Conservation (phyloP, 164 flowering plant genomes). For the Tinospora cordifolia region DNA sequence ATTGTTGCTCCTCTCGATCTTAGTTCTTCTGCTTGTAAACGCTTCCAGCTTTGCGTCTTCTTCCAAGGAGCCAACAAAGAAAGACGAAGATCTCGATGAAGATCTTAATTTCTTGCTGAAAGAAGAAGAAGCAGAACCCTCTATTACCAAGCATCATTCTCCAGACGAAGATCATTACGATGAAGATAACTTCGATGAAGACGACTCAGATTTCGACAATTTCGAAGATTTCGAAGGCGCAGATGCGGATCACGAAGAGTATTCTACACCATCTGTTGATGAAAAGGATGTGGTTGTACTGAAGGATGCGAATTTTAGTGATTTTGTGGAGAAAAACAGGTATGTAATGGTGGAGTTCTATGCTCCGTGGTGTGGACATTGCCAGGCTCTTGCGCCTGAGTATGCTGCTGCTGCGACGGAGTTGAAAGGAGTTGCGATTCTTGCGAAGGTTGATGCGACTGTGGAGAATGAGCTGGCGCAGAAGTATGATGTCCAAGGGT, state of each 20-base stretch:
- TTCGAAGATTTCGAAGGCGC: slow-evolving; percentile 37
- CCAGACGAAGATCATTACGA: slow-evolving; percentile 9
- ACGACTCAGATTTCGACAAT: slow-evolving; percentile 26
- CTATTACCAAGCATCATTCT: slow-evolving; percentile 15
- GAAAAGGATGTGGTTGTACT: slow-evolving; percentile 84
- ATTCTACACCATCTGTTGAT: slow-evolving; percentile 39
- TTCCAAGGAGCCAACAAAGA: slow-evolving; percentile 21
- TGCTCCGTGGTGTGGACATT: slow-evolving; percentile 97
- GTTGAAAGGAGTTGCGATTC: slow-evolving; percentile 53
- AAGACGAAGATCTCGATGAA: slow-evolving; percentile 49
- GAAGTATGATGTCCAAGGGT: slow-evolving; percentile 72
- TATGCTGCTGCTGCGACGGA: slow-evolving; percentile 91
- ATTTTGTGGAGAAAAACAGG: slow-evolving; percentile 49
- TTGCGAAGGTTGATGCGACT: slow-evolving; percentile 83
- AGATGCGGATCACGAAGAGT: slow-evolving; percentile 20
- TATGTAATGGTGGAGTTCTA: slow-evolving; percentile 89
- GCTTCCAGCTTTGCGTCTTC: slow-evolving; percentile 24
- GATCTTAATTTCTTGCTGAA: slow-evolving; percentile 68
- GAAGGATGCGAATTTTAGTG: slow-evolving; percentile 64
- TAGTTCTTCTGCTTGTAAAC: slow-evolving; percentile 39
- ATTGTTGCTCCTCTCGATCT: slow-evolving; percentile 31
- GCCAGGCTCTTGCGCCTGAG: slow-evolving; percentile 79
- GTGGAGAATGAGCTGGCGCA: slow-evolving; percentile 80
- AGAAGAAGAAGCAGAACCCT: slow-evolving; percentile 18
- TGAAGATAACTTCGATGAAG: slow-evolving; percentile 13